Evolutionary conservation across 768 basidiomycete genomes (phyloP), one percentile per base, ranked within the genome.

Genomic region (Auriscalpium orientale): DNA sequence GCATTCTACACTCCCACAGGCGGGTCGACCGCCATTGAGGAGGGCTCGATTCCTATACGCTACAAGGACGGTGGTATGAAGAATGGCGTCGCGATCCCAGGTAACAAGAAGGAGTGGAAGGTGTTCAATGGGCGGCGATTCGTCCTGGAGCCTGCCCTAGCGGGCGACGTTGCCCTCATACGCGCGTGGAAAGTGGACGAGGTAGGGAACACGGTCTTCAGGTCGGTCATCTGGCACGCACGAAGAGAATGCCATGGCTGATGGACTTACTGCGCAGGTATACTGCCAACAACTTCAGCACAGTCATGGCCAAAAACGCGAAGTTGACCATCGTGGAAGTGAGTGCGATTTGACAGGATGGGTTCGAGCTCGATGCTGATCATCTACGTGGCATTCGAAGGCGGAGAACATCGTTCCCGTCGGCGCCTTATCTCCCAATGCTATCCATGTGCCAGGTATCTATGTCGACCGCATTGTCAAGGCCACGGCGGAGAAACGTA

Each of bases 1-100:
- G 91, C 87, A n/a, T 93, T 97, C 76, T 95, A 77, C 71, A 95
- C 91, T 6, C 93, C 92, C 15, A 93, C 92, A 0, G 93, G 94
- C 15, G 89, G 90, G 8, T 80, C 80, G 20, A 94, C 91, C 18
- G 89, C 89, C 2, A 81, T 92, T 3, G 89, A 94, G 68, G 73
- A 83, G 48, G 91, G 91, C 1, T 69, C 78, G 4, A 90, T 94
- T 64, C 88, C 91, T 28, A 79, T 87, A 61, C 79, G 85, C 21
- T 92, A 91, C 69, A 85, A 88, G 50, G 75, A 80, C 21, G 89
- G 88, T 18, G 89, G 90, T n/a, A 76, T 83, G 53, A 72, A 76
- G 20, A 78, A 80, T 5, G 87, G 89, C 38, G 75, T 95, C 49
- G 80, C 81, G 28, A 79, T 90, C 59, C 77, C 75, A 1, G 93